Base-by-base conservation (phyloP, 805 yeast genomes). In the Starmerella tilneyi region DNA sequence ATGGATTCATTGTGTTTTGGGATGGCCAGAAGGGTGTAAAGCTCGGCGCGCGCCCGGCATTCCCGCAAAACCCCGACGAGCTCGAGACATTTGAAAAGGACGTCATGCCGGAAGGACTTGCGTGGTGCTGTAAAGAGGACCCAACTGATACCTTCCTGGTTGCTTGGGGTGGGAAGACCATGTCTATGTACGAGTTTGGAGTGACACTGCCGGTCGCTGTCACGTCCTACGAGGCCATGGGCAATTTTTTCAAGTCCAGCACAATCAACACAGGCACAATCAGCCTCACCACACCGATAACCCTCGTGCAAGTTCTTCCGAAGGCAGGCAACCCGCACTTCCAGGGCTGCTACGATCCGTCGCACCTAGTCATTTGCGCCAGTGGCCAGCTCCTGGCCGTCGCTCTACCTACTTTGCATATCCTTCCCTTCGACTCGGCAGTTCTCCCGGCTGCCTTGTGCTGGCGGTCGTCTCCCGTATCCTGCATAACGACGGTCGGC, bases 1-100 rank as follows among this genome's bases (percentile, higher is more conserved):
- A 88, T 57, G 89, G 89, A 44, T 74, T 94, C 0, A 57, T 92
- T 29, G 94, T 77, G 1, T 92, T 92, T 58, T 92, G 97, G 96
- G 98, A 92, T 62, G 81, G 84, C 1, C 71, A 77, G 26, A 78
- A 78, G 29, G 96, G 94, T 0, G 74, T 75, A 13, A 63, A 77
- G 35, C 67, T 92, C 12, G 78, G 78, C 44, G 92, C 96, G 1
- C 72, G 96, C 53, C 73, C 83, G 39, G 15, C 48, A 17, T 23
- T 52, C 43, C 47, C 53, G 19, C 55, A 57, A 49, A 3, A 59
- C 50, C 28, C 52, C 32, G 44, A 40, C 17, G 26, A 34, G 17
- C 9, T 51, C 34, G 52, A 48, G 27, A 41, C 31, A 16, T 17
- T 36, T n/a, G 20, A 33, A 22, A 37, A 45, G 35, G 46, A 56